A percentile compares a stretch with the other conserved stretches of the same genome.
These are phyloP conservation scores for Asterochloris erici DNA, from an alignment of 139 green algal genomes.

Conservation along the genomic window DNA sequence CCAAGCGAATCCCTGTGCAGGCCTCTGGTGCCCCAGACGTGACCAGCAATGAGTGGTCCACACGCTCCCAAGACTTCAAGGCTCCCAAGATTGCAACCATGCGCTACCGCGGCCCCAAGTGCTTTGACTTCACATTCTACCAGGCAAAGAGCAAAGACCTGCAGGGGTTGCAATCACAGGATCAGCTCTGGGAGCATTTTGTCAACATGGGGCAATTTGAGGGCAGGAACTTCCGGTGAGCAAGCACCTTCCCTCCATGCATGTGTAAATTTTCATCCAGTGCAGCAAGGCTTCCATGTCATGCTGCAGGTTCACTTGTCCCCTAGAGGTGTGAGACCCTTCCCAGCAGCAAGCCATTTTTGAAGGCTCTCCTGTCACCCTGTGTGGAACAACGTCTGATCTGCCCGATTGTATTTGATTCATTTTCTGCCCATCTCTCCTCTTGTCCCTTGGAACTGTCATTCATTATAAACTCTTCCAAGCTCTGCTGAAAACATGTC, in stretches of 20 bases:
- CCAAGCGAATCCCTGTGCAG: conserved; percentile 3
- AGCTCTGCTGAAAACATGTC: no score
- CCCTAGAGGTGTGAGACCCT: no score
- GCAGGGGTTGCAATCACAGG: neutral
- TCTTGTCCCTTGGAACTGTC: no score
- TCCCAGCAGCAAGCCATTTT: no score
- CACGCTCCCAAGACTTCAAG: conserved; percentile 25
- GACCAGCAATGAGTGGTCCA: conserved; percentile 34
- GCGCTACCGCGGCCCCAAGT: conserved; percentile 42
- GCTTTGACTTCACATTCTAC: conserved; percentile 66
- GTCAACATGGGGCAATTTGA: conserved; percentile 73
- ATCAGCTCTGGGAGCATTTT: conserved; percentile 64
- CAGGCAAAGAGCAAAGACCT: conserved; percentile 50
- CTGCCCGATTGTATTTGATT: no score
- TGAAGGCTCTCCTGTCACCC: no score
- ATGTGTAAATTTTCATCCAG: neutral
- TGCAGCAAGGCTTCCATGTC: no score
- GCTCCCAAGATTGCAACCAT: conserved; percentile 29
- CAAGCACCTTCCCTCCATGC: neutral
- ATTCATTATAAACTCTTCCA: no score
- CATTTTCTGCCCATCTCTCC: no score
- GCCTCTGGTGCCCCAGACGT: conserved; percentile 26
- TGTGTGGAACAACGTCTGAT: no score
- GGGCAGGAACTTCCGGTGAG: conserved; percentile 32
- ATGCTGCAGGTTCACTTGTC: no score